phyloP scores from a whole-genome alignment of 2,329 filamentous ascomycete genomes.

The Leptographium galeiforme region DNA sequence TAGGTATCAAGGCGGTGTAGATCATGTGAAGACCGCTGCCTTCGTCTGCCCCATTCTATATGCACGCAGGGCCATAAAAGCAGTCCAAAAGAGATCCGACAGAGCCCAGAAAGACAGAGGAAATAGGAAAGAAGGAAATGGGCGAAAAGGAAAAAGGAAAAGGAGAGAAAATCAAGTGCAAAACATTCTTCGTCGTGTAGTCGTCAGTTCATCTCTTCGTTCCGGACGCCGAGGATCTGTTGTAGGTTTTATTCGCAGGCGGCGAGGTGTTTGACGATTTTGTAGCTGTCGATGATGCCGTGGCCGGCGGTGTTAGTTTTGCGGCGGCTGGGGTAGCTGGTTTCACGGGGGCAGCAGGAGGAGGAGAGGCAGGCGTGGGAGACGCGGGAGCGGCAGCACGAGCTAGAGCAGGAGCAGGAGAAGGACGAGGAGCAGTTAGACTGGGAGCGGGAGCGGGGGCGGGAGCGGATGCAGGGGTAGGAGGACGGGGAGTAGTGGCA shows the following conservation, averaged over 20 bases:
- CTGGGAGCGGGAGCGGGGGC: background rate
- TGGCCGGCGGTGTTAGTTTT: background rate
- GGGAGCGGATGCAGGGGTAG: background rate
- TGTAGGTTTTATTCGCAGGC: background rate
- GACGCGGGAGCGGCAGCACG: too few species aligned
- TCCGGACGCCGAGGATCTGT: background rate
- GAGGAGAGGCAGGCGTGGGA: too few species aligned
- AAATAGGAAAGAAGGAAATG: background rate
- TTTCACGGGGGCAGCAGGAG: background rate
- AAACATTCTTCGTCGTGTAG: background rate
- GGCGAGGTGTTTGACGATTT: background rate
- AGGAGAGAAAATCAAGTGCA: background rate
- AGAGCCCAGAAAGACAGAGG: background rate
- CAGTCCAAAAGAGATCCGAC: background rate
- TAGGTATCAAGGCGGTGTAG: constrained; percentile 6
- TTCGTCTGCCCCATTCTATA: background rate
- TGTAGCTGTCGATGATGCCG: background rate
- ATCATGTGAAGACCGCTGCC: background rate
- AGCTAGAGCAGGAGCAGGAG: too few species aligned
- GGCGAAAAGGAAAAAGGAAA: background rate
- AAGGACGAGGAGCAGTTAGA: too few species aligned
- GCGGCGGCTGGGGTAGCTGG: background rate
- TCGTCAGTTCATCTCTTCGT: background rate
- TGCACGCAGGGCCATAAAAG: too few species aligned
- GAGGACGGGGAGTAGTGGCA: background rate